These are phyloP conservation scores for Acacia crassicarpa DNA, from an alignment of 306 rosid species.

Conservation along the genomic window DNA sequence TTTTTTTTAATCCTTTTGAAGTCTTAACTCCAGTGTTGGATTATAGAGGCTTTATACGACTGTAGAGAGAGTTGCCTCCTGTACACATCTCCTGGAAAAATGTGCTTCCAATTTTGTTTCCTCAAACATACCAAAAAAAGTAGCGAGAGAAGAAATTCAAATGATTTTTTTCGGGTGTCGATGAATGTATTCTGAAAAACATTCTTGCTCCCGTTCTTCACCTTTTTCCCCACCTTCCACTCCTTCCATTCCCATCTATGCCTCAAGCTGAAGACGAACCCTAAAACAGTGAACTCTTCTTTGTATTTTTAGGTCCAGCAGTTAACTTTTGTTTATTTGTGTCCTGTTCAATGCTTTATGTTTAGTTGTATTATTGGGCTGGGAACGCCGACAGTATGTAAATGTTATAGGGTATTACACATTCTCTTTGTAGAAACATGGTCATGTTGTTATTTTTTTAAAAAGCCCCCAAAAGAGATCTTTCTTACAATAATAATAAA, in stretches of 20 bases:
- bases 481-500: too few species aligned
- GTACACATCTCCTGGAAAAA: conserved; percentile 60
- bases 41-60: conserved; percentile 48
- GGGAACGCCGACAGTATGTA: neutral
- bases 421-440: neutral
- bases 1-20: neutral
- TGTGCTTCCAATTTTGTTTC: conserved; percentile 63
- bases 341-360: neutral
- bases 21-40: conserved; percentile 44
- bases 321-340: neutral
- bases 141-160: neutral
- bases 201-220: neutral
- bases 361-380: neutral
- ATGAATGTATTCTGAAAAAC: neutral
- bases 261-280: neutral
- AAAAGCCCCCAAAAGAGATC: neutral
- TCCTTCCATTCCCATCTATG: neutral
- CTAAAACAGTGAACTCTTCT: neutral
- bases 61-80: conserved; percentile 55
- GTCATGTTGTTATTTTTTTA: neutral
- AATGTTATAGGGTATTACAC: neutral
- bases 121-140: conserved; percentile 1
- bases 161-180: neutral
- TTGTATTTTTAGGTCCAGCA: neutral
- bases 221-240: neutral